phyloP scores from a whole-genome alignment of 1,284 basidiomycete genomes.

The Hemileccinum hortonii region DNA sequence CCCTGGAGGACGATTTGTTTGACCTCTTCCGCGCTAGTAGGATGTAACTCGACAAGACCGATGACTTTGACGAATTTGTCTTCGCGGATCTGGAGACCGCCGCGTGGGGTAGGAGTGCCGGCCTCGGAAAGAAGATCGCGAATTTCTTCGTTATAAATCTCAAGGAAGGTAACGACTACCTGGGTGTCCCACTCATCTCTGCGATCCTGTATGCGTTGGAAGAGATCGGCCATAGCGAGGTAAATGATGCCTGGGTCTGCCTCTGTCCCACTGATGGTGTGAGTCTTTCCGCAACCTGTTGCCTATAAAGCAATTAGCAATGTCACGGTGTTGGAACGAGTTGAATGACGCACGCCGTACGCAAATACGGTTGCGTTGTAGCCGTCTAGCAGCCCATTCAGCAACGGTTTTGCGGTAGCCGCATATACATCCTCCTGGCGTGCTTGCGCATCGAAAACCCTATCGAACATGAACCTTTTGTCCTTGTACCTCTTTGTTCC shows the following conservation, averaged over 20 bases:
- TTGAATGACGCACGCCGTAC: constrained; percentile 75
- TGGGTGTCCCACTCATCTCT: constrained; percentile 80
- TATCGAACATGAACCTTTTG: constrained; percentile 93
- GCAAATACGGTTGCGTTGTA: constrained; percentile 97
- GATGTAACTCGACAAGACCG: constrained; percentile 77
- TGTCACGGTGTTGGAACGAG: constrained; percentile 6
- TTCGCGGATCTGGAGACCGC: constrained; percentile 89
- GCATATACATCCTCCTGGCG: constrained; percentile 85
- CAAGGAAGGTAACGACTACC: constrained; percentile 89
- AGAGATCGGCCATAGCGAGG: constrained; percentile 94
- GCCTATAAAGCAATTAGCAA: constrained; percentile 56
- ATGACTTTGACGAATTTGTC: constrained; percentile 90
- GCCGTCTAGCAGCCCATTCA: constrained; percentile 85
- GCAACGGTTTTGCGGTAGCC: constrained; percentile 78
- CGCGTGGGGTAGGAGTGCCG: constrained; percentile 62
- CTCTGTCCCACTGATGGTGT: constrained; percentile 92
- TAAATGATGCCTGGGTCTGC: constrained; percentile 90
- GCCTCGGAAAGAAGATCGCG: constrained; percentile 88
- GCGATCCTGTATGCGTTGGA: constrained; percentile 83
- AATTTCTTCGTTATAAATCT: constrained; percentile 98
- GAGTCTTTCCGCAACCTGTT: constrained; percentile 96
- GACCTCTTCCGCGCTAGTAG: constrained; percentile 84
- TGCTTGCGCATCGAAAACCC: constrained; percentile 79
- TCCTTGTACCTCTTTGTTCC: constrained; percentile 91
- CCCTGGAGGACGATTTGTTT: constrained; percentile 88